A percentile compares a stretch with the other conserved stretches of the same genome.
These are phyloP conservation scores for Barbarea vulgaris DNA, from an alignment of 345 rosid genomes.

Conservation along the genomic window DNA sequence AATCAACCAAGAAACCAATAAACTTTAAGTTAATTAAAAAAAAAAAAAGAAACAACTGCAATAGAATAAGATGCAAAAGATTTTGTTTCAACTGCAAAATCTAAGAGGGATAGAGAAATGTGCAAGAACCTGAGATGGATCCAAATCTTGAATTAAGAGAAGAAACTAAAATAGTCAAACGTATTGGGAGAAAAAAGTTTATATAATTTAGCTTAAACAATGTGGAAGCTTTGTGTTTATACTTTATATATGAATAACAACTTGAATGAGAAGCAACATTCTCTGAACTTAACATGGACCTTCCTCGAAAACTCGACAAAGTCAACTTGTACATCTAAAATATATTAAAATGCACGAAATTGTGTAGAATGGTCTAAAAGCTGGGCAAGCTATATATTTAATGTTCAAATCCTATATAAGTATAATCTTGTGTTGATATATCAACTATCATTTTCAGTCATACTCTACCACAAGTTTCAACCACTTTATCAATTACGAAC, in stretches of 20 bases:
- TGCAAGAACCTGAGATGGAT: constrained; percentile 4
- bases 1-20: constrained; percentile 1
- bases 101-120: constrained; percentile 8
- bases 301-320: background rate
- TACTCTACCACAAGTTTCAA: no score
- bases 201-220: background rate
- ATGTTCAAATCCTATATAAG: no score
- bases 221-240: background rate
- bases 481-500: no score
- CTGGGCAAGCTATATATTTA: background rate
- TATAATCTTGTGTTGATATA: no score
- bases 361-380: background rate
- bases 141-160: background rate
- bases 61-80: background rate
- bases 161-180: constrained; percentile 14
- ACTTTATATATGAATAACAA: no score
- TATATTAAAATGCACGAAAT: background rate
- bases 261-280: constrained; percentile 14
- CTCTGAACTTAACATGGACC: background rate
- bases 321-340: background rate
- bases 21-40: background rate
- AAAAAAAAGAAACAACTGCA: background rate
- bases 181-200: background rate
- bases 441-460: no score
- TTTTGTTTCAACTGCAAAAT: constrained; percentile 3